These are phyloP conservation scores for Spongispora temasekensis DNA, from an alignment of 1,284 basidiomycete species.

Conservation along the genomic window DNA sequence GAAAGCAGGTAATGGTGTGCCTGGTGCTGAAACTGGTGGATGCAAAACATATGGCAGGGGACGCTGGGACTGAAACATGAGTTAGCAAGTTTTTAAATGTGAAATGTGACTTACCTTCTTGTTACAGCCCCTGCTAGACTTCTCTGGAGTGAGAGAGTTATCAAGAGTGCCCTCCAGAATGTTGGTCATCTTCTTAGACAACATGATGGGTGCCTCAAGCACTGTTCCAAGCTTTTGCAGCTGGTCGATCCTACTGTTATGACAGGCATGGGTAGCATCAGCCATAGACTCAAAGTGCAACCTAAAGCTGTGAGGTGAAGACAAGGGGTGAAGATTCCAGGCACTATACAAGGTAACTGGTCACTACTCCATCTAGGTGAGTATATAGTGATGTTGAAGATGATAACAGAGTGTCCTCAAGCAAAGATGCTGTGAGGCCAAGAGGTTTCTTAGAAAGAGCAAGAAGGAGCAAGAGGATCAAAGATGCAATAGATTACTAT, in stretches of 20 bases:
- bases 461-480: no score
- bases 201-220: neutral
- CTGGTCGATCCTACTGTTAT: neutral
- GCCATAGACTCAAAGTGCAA: no score
- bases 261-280: no score
- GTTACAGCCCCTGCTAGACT: neutral
- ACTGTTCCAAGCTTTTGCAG: neutral
- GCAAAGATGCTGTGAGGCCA: no score
- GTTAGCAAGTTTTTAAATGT: neutral
- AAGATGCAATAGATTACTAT: no score
- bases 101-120: neutral
- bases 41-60: neutral
- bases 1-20: neutral
- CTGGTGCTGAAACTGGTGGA: neutral
- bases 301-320: no score
- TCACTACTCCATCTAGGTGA: no score
- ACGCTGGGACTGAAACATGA: neutral
- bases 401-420: no score
- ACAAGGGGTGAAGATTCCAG: no score
- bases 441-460: no score
- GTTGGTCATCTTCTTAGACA: neutral
- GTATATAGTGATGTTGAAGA: no score
- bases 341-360: no score
- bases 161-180: neutral
- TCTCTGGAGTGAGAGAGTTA: neutral